A percentile compares a stretch with the other conserved stretches of the same genome.
phyloP scores from a whole-genome alignment of 306 rosid species.

The Castanea sativa region DNA sequence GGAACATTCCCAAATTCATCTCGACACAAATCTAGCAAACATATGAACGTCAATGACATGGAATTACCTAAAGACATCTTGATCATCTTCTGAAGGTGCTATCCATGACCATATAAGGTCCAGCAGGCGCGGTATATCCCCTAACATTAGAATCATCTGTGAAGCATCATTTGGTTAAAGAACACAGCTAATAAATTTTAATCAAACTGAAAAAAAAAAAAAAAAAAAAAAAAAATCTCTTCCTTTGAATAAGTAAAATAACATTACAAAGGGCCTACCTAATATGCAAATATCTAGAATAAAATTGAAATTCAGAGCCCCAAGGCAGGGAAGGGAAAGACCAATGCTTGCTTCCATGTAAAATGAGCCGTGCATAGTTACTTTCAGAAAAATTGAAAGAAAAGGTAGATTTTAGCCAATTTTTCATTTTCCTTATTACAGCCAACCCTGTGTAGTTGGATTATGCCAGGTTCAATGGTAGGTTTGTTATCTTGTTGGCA shows the following conservation, averaged over 20 bases:
- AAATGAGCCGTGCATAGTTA: background rate
- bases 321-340: background rate
- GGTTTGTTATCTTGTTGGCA: no score
- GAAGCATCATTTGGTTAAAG: conserved; percentile 22
- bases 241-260: background rate
- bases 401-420: background rate
- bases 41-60: conserved; percentile 24
- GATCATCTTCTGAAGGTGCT: conserved; percentile 82
- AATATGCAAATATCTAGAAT: background rate
- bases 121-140: conserved; percentile 80
- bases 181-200: conserved; percentile 16
- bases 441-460: background rate
- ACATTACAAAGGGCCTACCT: background rate
- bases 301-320: background rate
- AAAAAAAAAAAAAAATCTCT: background rate
- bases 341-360: background rate
- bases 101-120: conserved; percentile 98
- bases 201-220: no score
- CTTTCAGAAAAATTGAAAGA: background rate
- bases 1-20: conserved; percentile 12
- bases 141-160: conserved; percentile 90
- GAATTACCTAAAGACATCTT: conserved; percentile 65
- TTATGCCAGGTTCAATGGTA: no score
- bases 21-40: conserved; percentile 3
- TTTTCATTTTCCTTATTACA: background rate